phyloP scores from a whole-genome alignment of 768 basidiomycete genomes.

The Saitozyma sp. region DNA sequence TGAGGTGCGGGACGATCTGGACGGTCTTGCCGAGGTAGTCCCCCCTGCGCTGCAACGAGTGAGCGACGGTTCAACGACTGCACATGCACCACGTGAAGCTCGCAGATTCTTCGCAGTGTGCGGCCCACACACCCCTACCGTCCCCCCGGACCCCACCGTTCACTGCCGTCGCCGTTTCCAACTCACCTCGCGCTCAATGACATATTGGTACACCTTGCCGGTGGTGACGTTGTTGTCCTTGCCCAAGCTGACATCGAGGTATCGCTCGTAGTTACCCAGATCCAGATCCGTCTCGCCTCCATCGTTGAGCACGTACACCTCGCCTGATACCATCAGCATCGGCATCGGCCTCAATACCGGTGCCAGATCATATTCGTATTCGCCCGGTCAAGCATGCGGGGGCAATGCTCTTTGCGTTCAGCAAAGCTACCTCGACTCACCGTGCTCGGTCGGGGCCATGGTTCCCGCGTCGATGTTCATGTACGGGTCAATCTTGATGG shows the following conservation, averaged over 20 bases:
- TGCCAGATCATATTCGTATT: not conserved
- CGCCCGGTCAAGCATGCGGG: not conserved
- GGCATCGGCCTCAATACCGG: not conserved
- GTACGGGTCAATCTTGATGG: constrained; percentile 99
- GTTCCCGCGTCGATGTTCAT: constrained; percentile 99
- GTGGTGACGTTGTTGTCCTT: constrained; percentile 98
- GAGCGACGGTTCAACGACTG: not conserved
- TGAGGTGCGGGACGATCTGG: constrained; percentile 94
- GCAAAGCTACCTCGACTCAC: no score
- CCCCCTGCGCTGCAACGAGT: constrained; percentile 55
- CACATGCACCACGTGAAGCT: no score
- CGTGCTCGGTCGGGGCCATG: constrained; percentile 97
- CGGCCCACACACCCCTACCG: no score
- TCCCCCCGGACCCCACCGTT: no score
- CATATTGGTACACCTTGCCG: constrained; percentile 94
- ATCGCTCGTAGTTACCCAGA: constrained; percentile 97
- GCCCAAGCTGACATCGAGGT: constrained; percentile 89
- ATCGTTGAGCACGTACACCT: constrained; percentile 97
- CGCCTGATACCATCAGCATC: constrained; percentile 60
- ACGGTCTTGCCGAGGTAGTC: constrained; percentile 94
- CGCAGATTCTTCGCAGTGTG: no score
- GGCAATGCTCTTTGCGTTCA: no score
- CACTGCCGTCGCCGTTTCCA: not conserved
- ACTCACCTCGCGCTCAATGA: constrained; percentile 93
- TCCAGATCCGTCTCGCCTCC: constrained; percentile 98